A percentile compares a stretch with the other conserved stretches of the same genome.
These are phyloP conservation scores for Talaromyces nanjingensis DNA, from an alignment of 495 filamentous ascomycete species.

Conservation along the genomic window DNA sequence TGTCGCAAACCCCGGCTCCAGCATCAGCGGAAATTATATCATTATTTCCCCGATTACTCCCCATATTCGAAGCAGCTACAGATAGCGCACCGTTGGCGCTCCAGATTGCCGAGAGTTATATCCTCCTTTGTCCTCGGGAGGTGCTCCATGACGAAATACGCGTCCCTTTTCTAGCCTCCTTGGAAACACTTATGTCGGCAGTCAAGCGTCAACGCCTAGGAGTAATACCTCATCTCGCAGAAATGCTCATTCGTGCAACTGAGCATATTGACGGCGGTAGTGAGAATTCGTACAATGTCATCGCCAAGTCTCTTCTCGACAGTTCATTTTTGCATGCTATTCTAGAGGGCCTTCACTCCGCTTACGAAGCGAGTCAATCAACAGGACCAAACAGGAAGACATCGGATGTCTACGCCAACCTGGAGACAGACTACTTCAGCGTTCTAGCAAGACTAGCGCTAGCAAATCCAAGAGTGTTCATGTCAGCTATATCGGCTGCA, in stretches of 20 bases:
- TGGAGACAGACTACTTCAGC: slow-evolving; percentile 74
- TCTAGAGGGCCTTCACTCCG: slow-evolving; percentile 62
- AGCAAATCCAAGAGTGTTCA: slow-evolving; percentile 58
- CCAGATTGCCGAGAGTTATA: slow-evolving; percentile 70
- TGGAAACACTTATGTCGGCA: slow-evolving; percentile 46
- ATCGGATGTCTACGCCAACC: slow-evolving; percentile 56
- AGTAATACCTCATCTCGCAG: slow-evolving; percentile 57
- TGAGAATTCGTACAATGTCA: slow-evolving; percentile 51
- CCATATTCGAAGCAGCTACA: slow-evolving; percentile 63
- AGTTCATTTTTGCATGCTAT: slow-evolving; percentile 58
- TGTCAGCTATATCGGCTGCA: slow-evolving; percentile 42
- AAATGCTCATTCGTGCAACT: slow-evolving; percentile 64
- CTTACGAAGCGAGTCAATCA: slow-evolving; percentile 66
- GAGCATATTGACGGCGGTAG: slow-evolving; percentile 64
- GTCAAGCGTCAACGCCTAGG: slow-evolving; percentile 61
- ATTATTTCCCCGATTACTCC: slow-evolving; percentile 61
- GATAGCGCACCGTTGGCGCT: slow-evolving; percentile 63
- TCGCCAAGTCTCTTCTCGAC: slow-evolving; percentile 63
- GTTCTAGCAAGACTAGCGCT: slow-evolving; percentile 76
- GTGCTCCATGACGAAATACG: slow-evolving; percentile 63
- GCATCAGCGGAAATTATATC: slow-evolving; percentile 58
- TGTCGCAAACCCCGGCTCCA: slow-evolving; percentile 61
- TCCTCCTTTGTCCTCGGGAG: slow-evolving; percentile 67
- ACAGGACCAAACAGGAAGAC: slow-evolving; percentile 64
- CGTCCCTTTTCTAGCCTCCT: slow-evolving; percentile 44